Percentiles rank a stretch among this genome's conserved stretches.
These are phyloP conservation scores for Abortiporus biennis DNA, from an alignment of 1,284 basidiomycete species.

Conservation along the genomic window DNA sequence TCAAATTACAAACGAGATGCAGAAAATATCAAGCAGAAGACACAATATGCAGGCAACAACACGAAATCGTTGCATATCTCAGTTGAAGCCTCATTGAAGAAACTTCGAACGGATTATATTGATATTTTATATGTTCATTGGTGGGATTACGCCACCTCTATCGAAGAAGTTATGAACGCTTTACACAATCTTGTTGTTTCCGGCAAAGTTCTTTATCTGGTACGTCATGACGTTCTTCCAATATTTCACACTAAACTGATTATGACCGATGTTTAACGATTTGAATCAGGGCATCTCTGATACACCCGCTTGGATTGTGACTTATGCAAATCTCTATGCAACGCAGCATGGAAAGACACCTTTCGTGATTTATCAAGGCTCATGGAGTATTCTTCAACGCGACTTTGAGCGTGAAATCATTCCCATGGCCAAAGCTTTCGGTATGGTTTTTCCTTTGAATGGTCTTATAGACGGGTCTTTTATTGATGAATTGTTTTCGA, in stretches of 20 bases:
- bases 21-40: conserved; percentile 25
- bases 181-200: too few species aligned
- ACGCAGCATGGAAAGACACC: conserved; percentile 29
- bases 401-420: conserved; percentile 52
- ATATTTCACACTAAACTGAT: background rate
- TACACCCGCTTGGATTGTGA: conserved; percentile 49
- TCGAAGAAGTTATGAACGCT: conserved; percentile 46
- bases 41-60: conserved; percentile 39
- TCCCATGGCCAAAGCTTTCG: conserved; percentile 31
- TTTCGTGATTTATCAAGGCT: conserved; percentile 40
- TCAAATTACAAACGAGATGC: conserved; percentile 25
- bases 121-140: too few species aligned
- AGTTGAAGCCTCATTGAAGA: conserved; percentile 33
- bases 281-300: conserved; percentile 28
- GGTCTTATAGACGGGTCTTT: background rate
- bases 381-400: conserved; percentile 38
- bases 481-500: background rate
- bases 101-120: too few species aligned
- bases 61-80: conserved; percentile 26
- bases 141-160: too few species aligned
- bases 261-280: background rate
- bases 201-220: conserved; percentile 44
- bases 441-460: background rate
- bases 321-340: conserved; percentile 46
- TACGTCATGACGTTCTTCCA: conserved; percentile 6